Percentiles rank a stretch among this genome's conserved stretches.
Evolutionary conservation across 1,139 yeast species (phyloP).

Genomic region (Blastobotrys proliferans): DNA sequence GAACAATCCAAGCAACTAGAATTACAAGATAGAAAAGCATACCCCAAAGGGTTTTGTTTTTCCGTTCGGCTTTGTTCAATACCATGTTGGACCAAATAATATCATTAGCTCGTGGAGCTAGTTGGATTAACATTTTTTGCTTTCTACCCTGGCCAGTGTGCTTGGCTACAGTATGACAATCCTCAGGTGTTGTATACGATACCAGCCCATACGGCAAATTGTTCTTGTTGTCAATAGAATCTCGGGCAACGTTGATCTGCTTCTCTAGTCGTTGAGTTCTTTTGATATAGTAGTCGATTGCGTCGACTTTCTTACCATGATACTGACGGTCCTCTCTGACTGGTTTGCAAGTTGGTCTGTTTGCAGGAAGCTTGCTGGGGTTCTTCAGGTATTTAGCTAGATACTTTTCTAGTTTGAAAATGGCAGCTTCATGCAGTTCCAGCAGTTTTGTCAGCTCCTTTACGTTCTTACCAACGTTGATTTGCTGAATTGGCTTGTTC

Average conservation of each 20-base stretch:
- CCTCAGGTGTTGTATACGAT: slow-evolving; percentile 31
- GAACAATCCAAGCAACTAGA: slow-evolving; percentile 38
- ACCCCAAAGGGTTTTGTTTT: slow-evolving; percentile 35
- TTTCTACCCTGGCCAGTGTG: slow-evolving; percentile 16
- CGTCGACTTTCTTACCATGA: slow-evolving; percentile 27
- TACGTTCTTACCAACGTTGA: slow-evolving; percentile 34
- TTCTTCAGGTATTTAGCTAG: slow-evolving; percentile 34
- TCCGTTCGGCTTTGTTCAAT: slow-evolving; percentile 30
- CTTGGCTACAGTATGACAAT: slow-evolving; percentile 31
- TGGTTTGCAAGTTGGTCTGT: slow-evolving; percentile 23
- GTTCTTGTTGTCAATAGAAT: slow-evolving; percentile 19
- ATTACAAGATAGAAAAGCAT: slow-evolving; percentile 31
- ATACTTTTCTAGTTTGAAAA: slow-evolving; percentile 30
- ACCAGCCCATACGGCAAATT: slow-evolving; percentile 37
- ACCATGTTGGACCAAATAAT: slow-evolving; percentile 38
- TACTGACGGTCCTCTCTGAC: slow-evolving; percentile 22
- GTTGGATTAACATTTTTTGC: slow-evolving; percentile 20
- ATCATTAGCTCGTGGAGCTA: slow-evolving; percentile 39
- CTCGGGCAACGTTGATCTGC: slow-evolving; percentile 28
- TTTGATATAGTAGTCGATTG: slow-evolving; percentile 30
- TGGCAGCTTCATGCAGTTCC: slow-evolving; percentile 27
- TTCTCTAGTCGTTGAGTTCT: slow-evolving; percentile 28
- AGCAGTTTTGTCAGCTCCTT: slow-evolving; percentile 30
- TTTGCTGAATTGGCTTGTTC: slow-evolving; percentile 27
- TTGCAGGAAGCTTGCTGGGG: slow-evolving; percentile 26